Evolutionary conservation across 2,329 filamentous ascomycete genomes (phyloP).

Genomic region (Aquanectria penicillioides): DNA sequence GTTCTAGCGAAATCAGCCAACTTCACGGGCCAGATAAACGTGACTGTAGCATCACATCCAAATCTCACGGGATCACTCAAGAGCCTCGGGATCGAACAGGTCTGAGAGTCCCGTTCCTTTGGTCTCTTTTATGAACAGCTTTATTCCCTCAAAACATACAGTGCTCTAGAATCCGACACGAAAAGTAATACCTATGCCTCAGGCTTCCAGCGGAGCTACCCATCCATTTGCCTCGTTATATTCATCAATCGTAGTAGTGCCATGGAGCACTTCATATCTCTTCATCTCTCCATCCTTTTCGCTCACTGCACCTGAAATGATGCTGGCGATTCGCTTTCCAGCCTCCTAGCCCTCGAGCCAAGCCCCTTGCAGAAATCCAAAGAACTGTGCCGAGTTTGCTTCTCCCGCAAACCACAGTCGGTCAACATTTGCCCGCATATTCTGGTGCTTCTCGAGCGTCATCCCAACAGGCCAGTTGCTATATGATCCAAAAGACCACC

Average conservation of each 20-base stretch:
- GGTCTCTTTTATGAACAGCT: no score
- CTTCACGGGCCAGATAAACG: no score
- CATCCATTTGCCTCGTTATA: constrained; percentile 15
- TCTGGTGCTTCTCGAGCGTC: constrained; percentile 73
- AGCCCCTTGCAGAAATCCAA: constrained; percentile 72
- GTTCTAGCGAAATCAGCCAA: no score
- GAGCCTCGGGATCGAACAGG: no score
- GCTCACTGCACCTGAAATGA: constrained; percentile 29
- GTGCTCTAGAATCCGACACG: no score
- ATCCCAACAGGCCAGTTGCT: constrained; percentile 74
- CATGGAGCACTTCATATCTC: constrained; percentile 45
- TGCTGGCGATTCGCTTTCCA: constrained; percentile 54
- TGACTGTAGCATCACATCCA: no score
- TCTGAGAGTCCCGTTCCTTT: no score
- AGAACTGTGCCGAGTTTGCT: constrained; percentile 70
- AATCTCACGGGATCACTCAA: no score
- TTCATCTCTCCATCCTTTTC: constrained; percentile 29
- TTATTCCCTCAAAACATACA: no score
- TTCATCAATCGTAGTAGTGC: constrained; percentile 36
- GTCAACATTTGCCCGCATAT: constrained; percentile 70
- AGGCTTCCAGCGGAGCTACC: no score
- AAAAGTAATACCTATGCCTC: no score
- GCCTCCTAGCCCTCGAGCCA: constrained; percentile 65
- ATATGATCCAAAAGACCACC: constrained; percentile 68
- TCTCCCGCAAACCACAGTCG: constrained; percentile 74